These are phyloP conservation scores for Tetradesmus lagerheimii DNA, from an alignment of 139 green algal genomes.

Conservation along the genomic window DNA sequence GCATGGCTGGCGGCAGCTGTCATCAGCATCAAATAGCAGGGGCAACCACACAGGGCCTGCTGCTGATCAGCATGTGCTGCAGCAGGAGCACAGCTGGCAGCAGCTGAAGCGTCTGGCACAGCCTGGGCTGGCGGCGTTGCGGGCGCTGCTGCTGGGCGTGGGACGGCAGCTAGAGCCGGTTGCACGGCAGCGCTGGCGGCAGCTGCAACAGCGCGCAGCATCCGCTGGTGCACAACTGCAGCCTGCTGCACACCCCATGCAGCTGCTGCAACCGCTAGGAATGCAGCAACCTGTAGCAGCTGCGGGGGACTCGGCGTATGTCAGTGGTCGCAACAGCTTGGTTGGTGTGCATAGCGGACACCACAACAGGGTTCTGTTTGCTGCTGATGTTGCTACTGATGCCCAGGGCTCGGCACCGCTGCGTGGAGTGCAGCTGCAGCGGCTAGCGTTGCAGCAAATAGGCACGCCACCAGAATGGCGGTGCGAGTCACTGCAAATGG, in stretches of 20 bases:
- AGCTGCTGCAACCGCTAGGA: neutral
- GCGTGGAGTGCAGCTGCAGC: neutral
- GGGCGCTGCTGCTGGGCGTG: too few species aligned
- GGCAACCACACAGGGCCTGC: too few species aligned
- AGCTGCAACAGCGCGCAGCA: neutral
- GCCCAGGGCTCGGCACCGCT: neutral
- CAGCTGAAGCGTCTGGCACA: too few species aligned
- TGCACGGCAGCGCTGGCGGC: neutral
- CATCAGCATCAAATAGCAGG: too few species aligned
- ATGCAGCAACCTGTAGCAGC: too few species aligned
- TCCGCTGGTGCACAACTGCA: neutral
- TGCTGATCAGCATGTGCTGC: too few species aligned
- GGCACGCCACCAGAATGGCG: neutral
- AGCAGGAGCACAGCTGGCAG: too few species aligned
- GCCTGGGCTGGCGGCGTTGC: too few species aligned
- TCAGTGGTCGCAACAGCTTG: neutral
- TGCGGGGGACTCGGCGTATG: neutral
- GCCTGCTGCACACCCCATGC: neutral
- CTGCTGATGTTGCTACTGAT: neutral
- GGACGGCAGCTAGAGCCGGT: too few species aligned
- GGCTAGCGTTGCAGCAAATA: neutral
- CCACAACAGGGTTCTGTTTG: neutral
- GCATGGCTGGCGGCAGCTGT: too few species aligned
- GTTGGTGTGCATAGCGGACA: neutral
- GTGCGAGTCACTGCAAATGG: neutral